Evolutionary conservation across 164 flowering plant genomes (phyloP).

Genomic region (Dillenia suffruticosa): DNA sequence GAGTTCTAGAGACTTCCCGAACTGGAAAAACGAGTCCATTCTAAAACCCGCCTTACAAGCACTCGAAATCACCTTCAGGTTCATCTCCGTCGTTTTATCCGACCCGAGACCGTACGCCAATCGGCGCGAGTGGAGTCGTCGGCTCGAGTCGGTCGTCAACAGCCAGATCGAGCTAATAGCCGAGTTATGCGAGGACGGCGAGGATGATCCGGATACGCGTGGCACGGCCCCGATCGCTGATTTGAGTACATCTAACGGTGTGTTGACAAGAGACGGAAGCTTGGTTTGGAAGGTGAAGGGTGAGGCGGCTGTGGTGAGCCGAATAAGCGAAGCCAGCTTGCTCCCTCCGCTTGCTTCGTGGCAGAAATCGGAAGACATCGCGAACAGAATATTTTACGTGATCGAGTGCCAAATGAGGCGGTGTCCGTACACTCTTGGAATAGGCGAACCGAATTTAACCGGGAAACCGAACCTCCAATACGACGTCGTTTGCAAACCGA

Average conservation of each 20-base stretch:
- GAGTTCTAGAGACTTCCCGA: conserved; percentile 53
- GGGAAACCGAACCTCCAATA: conserved; percentile 76
- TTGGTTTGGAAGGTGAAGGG: conserved; percentile 68
- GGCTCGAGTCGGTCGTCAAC: conserved; percentile 55
- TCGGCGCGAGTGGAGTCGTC: conserved; percentile 61
- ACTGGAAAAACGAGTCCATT: conserved; percentile 59
- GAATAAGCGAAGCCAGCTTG: conserved; percentile 66
- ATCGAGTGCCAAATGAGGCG: conserved; percentile 74
- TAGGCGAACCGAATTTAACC: conserved; percentile 81
- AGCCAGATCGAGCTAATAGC: conserved; percentile 71
- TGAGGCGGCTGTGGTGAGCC: conserved; percentile 45
- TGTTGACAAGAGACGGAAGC: conserved; percentile 50
- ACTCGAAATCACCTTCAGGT: conserved; percentile 81
- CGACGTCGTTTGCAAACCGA: conserved; percentile 72
- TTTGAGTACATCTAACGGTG: conserved; percentile 42
- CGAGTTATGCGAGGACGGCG: conserved; percentile 48
- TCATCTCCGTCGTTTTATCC: conserved; percentile 58
- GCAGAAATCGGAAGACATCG: conserved; percentile 61
- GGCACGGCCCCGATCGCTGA: conserved; percentile 60
- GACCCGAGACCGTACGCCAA: conserved; percentile 76
- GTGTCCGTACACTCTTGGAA: conserved; percentile 72
- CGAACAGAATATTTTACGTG: conserved; percentile 51
- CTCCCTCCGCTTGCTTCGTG: conserved; percentile 80
- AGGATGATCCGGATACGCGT: conserved; percentile 25
- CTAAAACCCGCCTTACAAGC: conserved; percentile 77